Conservation (phyloP, 805 yeast genomes). For the Zygoascus flipseniorum region DNA sequence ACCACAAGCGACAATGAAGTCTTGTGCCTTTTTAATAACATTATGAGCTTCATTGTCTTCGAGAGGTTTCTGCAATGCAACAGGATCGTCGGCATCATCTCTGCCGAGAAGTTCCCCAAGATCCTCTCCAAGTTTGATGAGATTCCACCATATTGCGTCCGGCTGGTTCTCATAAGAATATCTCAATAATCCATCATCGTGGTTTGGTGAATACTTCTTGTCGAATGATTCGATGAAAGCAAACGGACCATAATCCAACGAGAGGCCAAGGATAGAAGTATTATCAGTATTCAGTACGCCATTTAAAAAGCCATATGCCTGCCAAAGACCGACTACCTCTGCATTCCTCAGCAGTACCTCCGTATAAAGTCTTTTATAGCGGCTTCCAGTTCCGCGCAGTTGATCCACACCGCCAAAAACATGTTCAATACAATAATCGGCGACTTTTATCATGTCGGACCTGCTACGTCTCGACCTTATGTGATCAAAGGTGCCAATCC, state of each 20-base stretch:
- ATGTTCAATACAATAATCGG: slow-evolving; percentile 65
- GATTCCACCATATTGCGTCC: slow-evolving; percentile 85
- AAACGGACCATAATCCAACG: slow-evolving; percentile 93
- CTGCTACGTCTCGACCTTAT: slow-evolving; percentile 68
- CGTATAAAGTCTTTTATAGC: slow-evolving; percentile 61
- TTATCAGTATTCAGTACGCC: slow-evolving; percentile 95
- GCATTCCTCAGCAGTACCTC: slow-evolving; percentile 74
- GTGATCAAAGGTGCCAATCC: slow-evolving; percentile 83
- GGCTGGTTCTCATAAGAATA: slow-evolving; percentile 84
- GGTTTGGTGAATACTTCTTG: slow-evolving; percentile 79
- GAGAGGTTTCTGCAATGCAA: slow-evolving; percentile 32
- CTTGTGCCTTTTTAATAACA: slow-evolving; percentile 49
- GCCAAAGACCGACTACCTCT: slow-evolving; percentile 71
- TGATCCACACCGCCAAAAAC: slow-evolving; percentile 39
- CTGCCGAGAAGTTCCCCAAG: slow-evolving; percentile 77
- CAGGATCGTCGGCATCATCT: slow-evolving; percentile 37
- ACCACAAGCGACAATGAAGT: slow-evolving; percentile 54
- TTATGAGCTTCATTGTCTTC: slow-evolving; percentile 38
- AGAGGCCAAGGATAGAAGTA: slow-evolving; percentile 78
- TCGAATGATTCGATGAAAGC: slow-evolving; percentile 81
- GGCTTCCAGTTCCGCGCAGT: slow-evolving; percentile 23
- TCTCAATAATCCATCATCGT: slow-evolving; percentile 65
- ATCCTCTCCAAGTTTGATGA: slow-evolving; percentile 75
- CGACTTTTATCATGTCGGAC: slow-evolving; percentile 47
- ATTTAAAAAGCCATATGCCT: slow-evolving; percentile 83